Conservation (phyloP, 306 rosid genomes). For the Luffa aegyptiaca region DNA sequence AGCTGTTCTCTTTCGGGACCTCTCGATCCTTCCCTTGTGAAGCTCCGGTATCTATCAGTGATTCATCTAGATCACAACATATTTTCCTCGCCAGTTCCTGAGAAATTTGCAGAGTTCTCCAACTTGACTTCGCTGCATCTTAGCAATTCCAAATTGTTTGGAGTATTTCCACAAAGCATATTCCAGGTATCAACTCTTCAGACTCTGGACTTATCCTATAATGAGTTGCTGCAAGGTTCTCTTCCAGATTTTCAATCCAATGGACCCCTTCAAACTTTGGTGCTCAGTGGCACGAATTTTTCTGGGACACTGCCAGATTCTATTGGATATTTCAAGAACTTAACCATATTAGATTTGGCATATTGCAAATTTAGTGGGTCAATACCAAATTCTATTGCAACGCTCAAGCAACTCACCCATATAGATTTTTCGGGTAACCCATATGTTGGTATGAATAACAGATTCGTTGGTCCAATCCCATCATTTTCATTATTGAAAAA, state of each 20-base stretch:
- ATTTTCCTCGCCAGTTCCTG: conserved; percentile 15
- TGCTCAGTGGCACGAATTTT: background rate
- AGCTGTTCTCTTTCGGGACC: conserved; percentile 18
- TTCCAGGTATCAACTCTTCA: conserved; percentile 12
- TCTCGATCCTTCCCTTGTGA: background rate
- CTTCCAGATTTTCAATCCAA: conserved; percentile 13
- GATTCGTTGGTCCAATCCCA: conserved; percentile 23
- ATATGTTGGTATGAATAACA: background rate
- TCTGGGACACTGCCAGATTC: conserved; percentile 18
- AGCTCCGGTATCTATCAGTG: conserved; percentile 18
- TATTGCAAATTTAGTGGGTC: conserved; percentile 10
- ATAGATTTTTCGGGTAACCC: background rate
- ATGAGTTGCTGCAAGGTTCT: conserved; percentile 4
- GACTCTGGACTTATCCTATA: background rate
- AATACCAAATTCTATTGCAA: conserved; percentile 12
- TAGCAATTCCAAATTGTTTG: background rate
- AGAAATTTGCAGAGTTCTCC: conserved; percentile 6
- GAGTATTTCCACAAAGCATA: conserved; percentile 15
- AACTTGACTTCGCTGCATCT: conserved; percentile 18
- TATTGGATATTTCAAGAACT: conserved; percentile 9
- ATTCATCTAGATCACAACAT: background rate
- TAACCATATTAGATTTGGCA: conserved; percentile 11
- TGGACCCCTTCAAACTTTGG: conserved; percentile 1
- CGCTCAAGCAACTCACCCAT: conserved; percentile 10
- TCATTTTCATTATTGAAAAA: conserved; percentile 10